Percentiles rank a stretch among this genome's conserved stretches.
Conservation (phyloP, 192 early-diverging fungal species). For the Entomortierella beljakovae region DNA sequence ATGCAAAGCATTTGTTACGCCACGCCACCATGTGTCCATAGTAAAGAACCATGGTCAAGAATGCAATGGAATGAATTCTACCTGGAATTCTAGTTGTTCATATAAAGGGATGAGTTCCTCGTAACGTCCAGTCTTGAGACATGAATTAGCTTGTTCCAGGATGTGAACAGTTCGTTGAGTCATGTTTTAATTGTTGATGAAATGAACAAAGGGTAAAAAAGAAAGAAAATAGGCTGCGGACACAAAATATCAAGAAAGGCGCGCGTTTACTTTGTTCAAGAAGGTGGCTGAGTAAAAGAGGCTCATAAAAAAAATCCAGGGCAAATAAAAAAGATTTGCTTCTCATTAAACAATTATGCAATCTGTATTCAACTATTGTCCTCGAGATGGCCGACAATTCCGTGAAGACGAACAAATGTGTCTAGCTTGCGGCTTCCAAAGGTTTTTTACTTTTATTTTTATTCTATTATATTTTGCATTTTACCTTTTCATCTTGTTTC, state of each 20-base stretch:
- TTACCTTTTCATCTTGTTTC: not conserved
- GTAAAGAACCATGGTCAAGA: not conserved
- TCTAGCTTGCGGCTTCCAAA: conserved; percentile 48
- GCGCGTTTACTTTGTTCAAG: too few relatives aligned
- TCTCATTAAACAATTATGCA: conserved; percentile 19
- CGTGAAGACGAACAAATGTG: conserved; percentile 49
- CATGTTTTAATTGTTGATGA: conserved; percentile 10
- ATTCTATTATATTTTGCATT: not conserved
- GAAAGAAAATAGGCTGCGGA: too few relatives aligned
- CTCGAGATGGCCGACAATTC: conserved; percentile 46
- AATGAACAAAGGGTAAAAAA: not conserved
- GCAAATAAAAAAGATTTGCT: not conserved
- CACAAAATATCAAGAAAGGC: too few relatives aligned
- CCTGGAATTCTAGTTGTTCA: conserved; percentile 50
- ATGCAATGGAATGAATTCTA: not conserved
- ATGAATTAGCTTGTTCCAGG: conserved; percentile 36
- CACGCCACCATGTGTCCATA: not conserved
- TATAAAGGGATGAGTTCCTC: conserved; percentile 52
- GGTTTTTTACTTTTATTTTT: conserved; percentile 3
- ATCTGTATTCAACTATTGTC: conserved; percentile 49
- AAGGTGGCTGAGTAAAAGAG: too few relatives aligned
- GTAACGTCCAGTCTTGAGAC: conserved; percentile 41
- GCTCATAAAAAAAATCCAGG: too few relatives aligned
- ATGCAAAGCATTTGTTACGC: too few relatives aligned
- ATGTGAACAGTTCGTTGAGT: conserved; percentile 16